Evolutionary conservation across 495 filamentous ascomycete genomes (phyloP).

Genomic region (Aspergillus nanangensis): DNA sequence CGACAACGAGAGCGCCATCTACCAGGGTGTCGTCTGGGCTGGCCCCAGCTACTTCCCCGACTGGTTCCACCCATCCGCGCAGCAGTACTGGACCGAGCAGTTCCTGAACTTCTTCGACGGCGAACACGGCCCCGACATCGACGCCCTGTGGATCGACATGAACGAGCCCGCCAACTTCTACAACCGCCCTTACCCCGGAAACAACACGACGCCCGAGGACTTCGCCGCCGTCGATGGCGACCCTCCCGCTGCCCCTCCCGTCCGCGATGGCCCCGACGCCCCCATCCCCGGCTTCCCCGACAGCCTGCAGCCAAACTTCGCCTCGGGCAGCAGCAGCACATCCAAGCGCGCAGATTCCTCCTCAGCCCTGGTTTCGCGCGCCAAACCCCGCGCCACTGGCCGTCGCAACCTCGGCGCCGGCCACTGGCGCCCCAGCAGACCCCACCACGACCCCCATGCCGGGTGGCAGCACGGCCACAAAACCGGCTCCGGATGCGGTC

Average conservation of each 20-base stretch:
- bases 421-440: slow-evolving; percentile 9
- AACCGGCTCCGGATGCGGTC: slow-evolving; percentile 4
- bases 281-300: background rate
- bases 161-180: background rate
- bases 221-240: background rate
- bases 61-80: background rate
- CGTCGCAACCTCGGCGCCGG: slow-evolving; percentile 14
- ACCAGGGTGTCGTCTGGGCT: background rate
- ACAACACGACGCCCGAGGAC: background rate
- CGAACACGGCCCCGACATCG: background rate
- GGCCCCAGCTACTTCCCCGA: background rate
- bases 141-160: background rate
- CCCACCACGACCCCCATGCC: background rate
- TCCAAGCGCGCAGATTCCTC: background rate
- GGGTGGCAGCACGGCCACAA: slow-evolving; percentile 3
- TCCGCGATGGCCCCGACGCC: background rate
- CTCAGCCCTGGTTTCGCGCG: background rate
- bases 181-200: background rate
- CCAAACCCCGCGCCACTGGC: background rate
- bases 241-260: background rate
- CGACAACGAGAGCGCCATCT: background rate
- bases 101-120: background rate
- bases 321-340: background rate
- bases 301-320: background rate
- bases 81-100: background rate